phyloP scores from a whole-genome alignment of 306 rosid species.

The Sicyos edulis region DNA sequence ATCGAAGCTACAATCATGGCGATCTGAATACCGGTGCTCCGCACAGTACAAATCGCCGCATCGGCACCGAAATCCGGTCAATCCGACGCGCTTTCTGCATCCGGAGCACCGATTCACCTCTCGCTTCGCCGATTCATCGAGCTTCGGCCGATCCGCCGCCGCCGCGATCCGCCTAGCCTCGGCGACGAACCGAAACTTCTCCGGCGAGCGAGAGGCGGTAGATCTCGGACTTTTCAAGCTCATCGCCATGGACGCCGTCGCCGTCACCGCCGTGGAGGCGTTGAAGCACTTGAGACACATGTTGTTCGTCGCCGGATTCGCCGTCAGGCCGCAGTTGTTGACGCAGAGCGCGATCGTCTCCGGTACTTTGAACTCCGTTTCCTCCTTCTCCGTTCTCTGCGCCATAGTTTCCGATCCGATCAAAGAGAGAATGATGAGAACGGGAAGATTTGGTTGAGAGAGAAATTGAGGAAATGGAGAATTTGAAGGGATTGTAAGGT shows the following conservation, averaged over 20 bases:
- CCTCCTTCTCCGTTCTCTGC: conserved; percentile 77
- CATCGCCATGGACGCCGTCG: conserved; percentile 18
- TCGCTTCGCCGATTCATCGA: conserved; percentile 40
- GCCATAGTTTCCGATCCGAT: conserved; percentile 40
- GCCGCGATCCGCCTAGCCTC: conserved; percentile 22
- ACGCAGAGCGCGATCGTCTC: conserved; percentile 59
- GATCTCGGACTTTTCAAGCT: conserved; percentile 48
- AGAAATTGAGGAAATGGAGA: conserved; percentile 18
- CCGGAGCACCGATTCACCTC: conserved; percentile 81
- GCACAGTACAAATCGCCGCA: conserved; percentile 88
- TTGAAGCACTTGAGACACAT: conserved; percentile 88
- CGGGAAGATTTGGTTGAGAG: conserved; percentile 12
- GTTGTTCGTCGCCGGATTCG: conserved; percentile 70
- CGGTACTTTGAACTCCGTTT: conserved; percentile 76
- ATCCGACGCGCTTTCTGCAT: conserved; percentile 66
- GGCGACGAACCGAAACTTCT: conserved; percentile 24
- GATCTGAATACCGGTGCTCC: conserved; percentile 88
- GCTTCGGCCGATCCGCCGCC: conserved; percentile 26
- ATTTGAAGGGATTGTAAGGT: conserved; percentile 54
- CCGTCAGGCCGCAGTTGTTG: conserved; percentile 79
- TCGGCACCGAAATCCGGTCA: conserved; percentile 88
- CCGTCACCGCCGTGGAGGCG: conserved; percentile 30
- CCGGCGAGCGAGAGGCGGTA: conserved; percentile 35
- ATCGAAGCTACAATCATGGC: conserved; percentile 82
- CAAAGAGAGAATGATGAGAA: not conserved